These are phyloP conservation scores for Xerocomus minutiporus DNA, from an alignment of 1,284 basidiomycete genomes.

Conservation along the genomic window DNA sequence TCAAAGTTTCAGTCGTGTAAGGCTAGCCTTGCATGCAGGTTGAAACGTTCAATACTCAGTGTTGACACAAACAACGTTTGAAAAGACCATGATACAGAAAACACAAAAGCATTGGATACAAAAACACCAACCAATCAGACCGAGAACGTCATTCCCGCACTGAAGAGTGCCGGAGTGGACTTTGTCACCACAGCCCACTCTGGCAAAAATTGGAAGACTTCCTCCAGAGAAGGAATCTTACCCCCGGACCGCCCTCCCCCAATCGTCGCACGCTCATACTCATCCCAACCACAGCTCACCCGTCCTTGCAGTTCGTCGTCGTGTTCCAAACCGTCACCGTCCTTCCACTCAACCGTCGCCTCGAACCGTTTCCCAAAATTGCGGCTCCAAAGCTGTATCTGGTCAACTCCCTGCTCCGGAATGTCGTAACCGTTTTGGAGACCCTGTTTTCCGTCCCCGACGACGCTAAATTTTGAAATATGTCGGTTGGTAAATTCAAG, in stretches of 20 bases:
- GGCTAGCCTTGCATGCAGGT: no score
- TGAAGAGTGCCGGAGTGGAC: conserved; percentile 55
- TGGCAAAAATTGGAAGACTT: conserved; percentile 62
- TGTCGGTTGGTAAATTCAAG: conserved; percentile 52
- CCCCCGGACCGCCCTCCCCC: conserved; percentile 38
- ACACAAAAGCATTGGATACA: background rate
- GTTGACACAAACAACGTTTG: background rate
- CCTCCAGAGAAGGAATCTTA: conserved; percentile 69
- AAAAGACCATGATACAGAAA: background rate
- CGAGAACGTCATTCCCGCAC: conserved; percentile 46
- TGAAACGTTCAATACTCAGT: no score
- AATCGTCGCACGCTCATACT: conserved; percentile 56
- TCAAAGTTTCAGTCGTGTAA: no score
- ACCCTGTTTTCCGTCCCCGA: conserved; percentile 30
- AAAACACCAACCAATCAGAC: conserved; percentile 12
- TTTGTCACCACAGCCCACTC: conserved; percentile 66
- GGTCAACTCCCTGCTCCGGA: conserved; percentile 38
- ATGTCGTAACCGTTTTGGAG: conserved; percentile 46
- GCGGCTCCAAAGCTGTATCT: conserved; percentile 62
- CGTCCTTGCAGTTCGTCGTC: conserved; percentile 40
- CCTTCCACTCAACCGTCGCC: conserved; percentile 47
- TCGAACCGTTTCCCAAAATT: conserved; percentile 60
- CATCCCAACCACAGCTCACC: conserved; percentile 67
- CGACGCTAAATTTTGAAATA: conserved; percentile 41
- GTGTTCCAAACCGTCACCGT: conserved; percentile 2